These are phyloP conservation scores for Boletellus ananas DNA, from an alignment of 768 basidiomycete genomes.

Conservation along the genomic window DNA sequence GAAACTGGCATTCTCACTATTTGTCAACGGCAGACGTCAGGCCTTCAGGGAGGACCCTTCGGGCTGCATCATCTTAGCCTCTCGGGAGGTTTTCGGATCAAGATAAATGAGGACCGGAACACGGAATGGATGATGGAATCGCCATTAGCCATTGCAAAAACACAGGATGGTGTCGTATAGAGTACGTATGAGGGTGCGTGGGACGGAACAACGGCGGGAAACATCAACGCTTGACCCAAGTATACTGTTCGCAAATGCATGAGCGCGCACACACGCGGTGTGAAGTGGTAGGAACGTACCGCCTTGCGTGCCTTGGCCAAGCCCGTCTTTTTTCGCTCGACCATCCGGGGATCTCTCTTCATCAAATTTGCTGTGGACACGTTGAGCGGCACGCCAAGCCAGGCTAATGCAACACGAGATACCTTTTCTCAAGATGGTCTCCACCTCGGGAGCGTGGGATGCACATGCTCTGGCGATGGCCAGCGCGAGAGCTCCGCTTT, in stretches of 20 bases:
- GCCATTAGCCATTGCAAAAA: background rate
- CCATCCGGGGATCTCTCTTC: constrained; percentile 93
- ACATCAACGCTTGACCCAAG: constrained; percentile 93
- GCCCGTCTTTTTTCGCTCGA: constrained; percentile 97
- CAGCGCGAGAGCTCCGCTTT: constrained; percentile 82
- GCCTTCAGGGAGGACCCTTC: no score
- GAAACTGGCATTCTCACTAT: no score
- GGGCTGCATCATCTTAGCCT: background rate
- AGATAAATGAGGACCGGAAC: no score
- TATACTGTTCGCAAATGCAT: constrained; percentile 47
- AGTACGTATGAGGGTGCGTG: background rate
- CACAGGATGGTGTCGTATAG: background rate
- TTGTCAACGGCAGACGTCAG: no score
- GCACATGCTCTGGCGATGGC: constrained; percentile 74
- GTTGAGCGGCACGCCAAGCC: background rate
- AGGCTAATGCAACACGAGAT: constrained; percentile 18
- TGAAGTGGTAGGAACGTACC: constrained; percentile 43
- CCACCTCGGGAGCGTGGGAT: constrained; percentile 65
- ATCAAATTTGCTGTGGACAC: constrained; percentile 66
- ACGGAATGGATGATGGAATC: background rate
- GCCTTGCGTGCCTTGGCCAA: constrained; percentile 87
- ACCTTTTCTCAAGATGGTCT: constrained; percentile 71
- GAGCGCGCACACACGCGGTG: background rate
- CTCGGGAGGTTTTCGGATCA: no score
- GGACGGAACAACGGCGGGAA: background rate